Percentiles rank a stretch among this genome's conserved stretches.
These are phyloP conservation scores for Monilinia vaccinii-corymbosi DNA, from an alignment of 2,329 filamentous ascomycete species.

Conservation along the genomic window DNA sequence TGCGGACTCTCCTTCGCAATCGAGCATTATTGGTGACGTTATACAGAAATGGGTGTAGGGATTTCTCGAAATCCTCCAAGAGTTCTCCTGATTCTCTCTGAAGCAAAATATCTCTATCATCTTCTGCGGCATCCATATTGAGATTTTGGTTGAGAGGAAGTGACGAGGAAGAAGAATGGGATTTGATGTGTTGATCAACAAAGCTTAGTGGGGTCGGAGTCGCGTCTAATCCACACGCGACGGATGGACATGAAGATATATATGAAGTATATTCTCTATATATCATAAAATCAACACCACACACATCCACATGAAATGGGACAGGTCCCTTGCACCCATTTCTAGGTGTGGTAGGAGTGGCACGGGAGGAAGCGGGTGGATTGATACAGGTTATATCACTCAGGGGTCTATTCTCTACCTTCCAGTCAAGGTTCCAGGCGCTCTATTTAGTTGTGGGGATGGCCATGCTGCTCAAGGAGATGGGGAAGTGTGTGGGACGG, in stretches of 20 bases:
- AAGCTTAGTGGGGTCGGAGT: too few species aligned
- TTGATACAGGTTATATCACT: slow-evolving; percentile 41
- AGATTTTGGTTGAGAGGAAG: neutral
- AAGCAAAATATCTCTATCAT: slow-evolving; percentile 52
- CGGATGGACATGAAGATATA: too few species aligned
- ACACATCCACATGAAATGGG: slow-evolving; percentile 40
- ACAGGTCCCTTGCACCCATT: slow-evolving; percentile 40
- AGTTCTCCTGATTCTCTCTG: slow-evolving; percentile 52
- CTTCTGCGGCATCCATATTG: slow-evolving; percentile 50
- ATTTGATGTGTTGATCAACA: too few species aligned
- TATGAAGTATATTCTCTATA: too few species aligned
- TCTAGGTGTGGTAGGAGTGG: slow-evolving; percentile 43
- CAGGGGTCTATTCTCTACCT: slow-evolving; percentile 39
- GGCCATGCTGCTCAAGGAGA: slow-evolving; percentile 46
- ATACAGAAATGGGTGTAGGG: slow-evolving; percentile 43
- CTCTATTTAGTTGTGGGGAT: slow-evolving; percentile 45
- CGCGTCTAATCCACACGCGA: too few species aligned
- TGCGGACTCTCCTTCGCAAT: slow-evolving; percentile 41
- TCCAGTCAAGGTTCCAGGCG: slow-evolving; percentile 40
- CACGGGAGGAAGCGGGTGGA: slow-evolving; percentile 36
- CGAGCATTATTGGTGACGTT: slow-evolving; percentile 39
- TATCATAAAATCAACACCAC: slow-evolving; percentile 13
- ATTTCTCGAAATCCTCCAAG: slow-evolving; percentile 47
- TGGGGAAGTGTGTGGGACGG: slow-evolving; percentile 47
- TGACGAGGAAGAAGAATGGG: too few species aligned